Base-by-base conservation (phyloP, 257 asterid species). In the Solanum ossicruentum region DNA sequence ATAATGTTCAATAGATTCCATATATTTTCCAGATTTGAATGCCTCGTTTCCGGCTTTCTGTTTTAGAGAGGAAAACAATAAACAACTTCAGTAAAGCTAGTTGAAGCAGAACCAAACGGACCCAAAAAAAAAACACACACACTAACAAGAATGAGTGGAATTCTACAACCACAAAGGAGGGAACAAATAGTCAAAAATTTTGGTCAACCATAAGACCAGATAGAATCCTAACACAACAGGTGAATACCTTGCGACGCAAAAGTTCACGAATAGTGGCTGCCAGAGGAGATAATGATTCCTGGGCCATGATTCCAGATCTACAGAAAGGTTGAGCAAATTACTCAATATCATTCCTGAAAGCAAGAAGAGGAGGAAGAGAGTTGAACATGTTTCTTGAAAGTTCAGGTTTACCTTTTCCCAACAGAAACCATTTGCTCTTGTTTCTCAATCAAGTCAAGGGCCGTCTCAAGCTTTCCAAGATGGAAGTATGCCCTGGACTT, bases 41-140 rank as follows among this genome's bases (percentile, higher is more conserved):
- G 98, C 97, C 83, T 93, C 98, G 81, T 97, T 97, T 90, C 99
- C 99, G 63, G 92, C 95, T 88, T 91, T 93, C 99, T 97, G 91
- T 81, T 55, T 69, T 61, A 26, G 75, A 80, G 60, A 83, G 21
- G 78, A 88, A 55, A 85, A 61, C n/a, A 82, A 57, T 11, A 78
- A 61, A 84, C 77, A 17, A 12, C 26, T 65, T 65, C 17, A 41
- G 60, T 26, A 75, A 83, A 84, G 47, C 84, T 66, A 82, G 49
- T 75, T 23, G 20, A 49, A 77, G 3, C 13, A 26, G 72, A 87
- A 71, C 13, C 67, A 67, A 84, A 69, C 85, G 13, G 55, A 5
- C 36, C 36, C 36, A 36, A 32, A 67, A 54, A 51, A 83, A 28
- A 32, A 28, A 1, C 1, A 1, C 28, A 28, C 32, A 51, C 23